Evolutionary conservation across 768 basidiomycete species (phyloP).

Genomic region (Leccinum disarticulatum): DNA sequence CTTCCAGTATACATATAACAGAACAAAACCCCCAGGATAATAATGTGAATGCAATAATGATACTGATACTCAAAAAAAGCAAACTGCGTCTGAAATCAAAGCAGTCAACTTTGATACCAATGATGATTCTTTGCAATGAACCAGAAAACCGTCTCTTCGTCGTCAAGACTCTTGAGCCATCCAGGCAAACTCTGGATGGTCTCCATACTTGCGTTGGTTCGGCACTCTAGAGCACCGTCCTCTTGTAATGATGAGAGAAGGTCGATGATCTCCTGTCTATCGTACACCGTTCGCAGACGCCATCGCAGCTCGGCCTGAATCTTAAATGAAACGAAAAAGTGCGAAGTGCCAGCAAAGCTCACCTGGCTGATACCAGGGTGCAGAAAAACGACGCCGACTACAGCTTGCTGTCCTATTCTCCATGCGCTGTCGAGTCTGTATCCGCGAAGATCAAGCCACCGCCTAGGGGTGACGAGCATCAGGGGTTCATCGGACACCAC

Average conservation of each 20-base stretch:
- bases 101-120: slow-evolving; percentile 62
- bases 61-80: slow-evolving; percentile 18
- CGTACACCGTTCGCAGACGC: slow-evolving; percentile 70
- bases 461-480: slow-evolving; percentile 59
- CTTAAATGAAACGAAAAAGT: slow-evolving; percentile 5
- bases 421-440: slow-evolving; percentile 58
- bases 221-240: slow-evolving; percentile 47
- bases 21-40: neutral
- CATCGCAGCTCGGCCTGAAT: slow-evolving; percentile 65
- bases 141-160: slow-evolving; percentile 56
- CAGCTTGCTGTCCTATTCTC: slow-evolving; percentile 69
- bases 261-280: slow-evolving; percentile 73
- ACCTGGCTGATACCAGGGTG: slow-evolving; percentile 78
- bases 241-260: slow-evolving; percentile 51
- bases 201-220: slow-evolving; percentile 10
- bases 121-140: slow-evolving; percentile 52
- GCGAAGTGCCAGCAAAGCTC: slow-evolving; percentile 19
- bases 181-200: slow-evolving; percentile 18
- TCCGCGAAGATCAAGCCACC: slow-evolving; percentile 79
- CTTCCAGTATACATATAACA: neutral
- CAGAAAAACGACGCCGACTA: slow-evolving; percentile 63
- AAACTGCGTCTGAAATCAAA: neutral
- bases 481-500: slow-evolving; percentile 43
- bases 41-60: slow-evolving; percentile 19
- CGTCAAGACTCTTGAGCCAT: slow-evolving; percentile 42